Evolutionary conservation across 2,329 filamentous ascomycete genomes (phyloP), one percentile per base, ranked within the genome.

Genomic region (Drechslera avenae): DNA sequence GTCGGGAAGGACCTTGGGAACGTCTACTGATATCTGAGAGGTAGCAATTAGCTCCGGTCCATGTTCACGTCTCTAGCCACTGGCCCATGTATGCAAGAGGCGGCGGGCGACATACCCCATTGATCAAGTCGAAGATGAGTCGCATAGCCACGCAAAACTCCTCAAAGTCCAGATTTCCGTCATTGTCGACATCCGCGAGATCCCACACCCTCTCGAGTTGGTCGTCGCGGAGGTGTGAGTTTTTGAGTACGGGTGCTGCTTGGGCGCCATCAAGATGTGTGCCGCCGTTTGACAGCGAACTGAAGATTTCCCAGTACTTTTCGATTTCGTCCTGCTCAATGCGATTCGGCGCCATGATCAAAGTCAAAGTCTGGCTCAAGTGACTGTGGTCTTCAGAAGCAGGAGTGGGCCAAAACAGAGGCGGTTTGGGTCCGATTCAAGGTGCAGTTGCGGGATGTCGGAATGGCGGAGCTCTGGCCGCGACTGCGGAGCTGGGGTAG

Each of bases 121-220:
- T 99, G 64, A 99, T 86, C 60, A 97, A 79, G 73, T 99, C 94
- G 75, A 97, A 99, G 67, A 97, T 97, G 68, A 99, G 80, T 69
- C 94, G 86, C 94, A 99, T 99, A 32, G 92, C 94, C 51, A 99
- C 94, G 75, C 94, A 99, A 75, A 99, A 99, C 81, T 99, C 94
- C 78, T 99, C 94, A 79, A 99, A 99, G 77, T 99, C 94, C 46
- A 99, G 81, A 75, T 95, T 95, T 57, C 94, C 94, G 78, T 99
- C 94, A 65, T 92, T 92, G 76, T 99, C 94, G 55, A 99, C 91
- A 73, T 99, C 94, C 51, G 94, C 91, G 57, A 99, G 82, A 70
- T 99, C 94, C 94, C 94, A 99, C 57, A 99, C 90, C 65, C 87
- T 85, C 78, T 97, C 94, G n/a, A 99, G 86, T 78, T 99, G 93